Evolutionary conservation across 352 stramenopile species (phyloP).

Genomic region (Phytopythium delawarense): DNA sequence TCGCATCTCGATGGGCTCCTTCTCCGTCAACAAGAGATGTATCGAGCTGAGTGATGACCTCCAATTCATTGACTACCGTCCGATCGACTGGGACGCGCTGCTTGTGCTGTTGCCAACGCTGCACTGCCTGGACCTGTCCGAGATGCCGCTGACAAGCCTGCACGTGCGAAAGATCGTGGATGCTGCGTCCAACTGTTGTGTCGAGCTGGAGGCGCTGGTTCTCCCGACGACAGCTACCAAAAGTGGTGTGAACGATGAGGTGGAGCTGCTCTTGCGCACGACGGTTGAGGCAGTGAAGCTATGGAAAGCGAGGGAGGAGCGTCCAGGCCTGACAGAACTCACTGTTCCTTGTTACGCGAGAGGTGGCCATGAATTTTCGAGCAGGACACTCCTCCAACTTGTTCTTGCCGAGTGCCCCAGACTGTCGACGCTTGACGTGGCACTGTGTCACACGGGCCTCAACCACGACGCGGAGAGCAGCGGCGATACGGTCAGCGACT

Average conservation of each 20-base stretch:
- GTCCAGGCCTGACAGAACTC: not conserved
- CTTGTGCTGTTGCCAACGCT: not conserved
- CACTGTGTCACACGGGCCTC: not conserved
- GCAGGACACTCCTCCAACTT: not conserved
- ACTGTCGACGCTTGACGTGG: not conserved
- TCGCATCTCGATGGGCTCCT: not conserved
- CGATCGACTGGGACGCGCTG: not conserved
- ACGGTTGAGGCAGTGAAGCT: not conserved
- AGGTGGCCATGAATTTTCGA: not conserved
- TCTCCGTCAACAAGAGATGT: not conserved
- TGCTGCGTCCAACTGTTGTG: not conserved
- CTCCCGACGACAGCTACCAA: not conserved
- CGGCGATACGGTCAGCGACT: not conserved
- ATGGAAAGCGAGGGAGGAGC: not conserved
- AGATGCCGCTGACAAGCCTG: not conserved
- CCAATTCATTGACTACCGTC: not conserved
- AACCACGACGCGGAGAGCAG: too few relatives aligned
- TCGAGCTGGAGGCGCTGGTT: not conserved
- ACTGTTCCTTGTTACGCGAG: not conserved
- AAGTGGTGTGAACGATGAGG: not conserved
- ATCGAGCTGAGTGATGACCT: not conserved
- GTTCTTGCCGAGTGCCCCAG: not conserved
- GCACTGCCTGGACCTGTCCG: not conserved
- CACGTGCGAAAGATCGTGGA: not conserved
- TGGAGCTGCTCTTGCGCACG: not conserved